Evolutionary conservation across 495 filamentous ascomycete species (phyloP).

Genomic region (Pseudoneurospora amorphoporcata): DNA sequence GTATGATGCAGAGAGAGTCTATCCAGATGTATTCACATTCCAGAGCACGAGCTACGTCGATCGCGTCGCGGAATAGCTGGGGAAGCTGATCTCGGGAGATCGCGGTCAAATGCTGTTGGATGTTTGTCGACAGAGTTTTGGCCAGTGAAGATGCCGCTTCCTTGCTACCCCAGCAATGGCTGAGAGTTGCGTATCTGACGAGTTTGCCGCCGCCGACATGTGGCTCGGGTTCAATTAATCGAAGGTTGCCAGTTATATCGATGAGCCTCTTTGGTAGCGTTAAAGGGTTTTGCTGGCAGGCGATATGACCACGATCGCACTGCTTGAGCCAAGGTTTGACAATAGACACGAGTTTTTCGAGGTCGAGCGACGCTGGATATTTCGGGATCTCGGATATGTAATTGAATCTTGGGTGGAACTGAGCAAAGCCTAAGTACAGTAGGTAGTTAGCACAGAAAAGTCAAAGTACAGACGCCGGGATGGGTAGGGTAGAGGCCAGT

Average conservation of each 20-base stretch:
- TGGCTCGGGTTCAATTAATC: neutral
- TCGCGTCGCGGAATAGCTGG: neutral
- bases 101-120: neutral
- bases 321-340: neutral
- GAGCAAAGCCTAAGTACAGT: neutral
- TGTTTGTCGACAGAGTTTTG: neutral
- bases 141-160: neutral
- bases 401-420: neutral
- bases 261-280: neutral
- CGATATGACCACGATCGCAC: neutral
- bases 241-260: neutral
- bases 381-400: neutral
- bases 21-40: neutral
- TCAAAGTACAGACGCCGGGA: neutral
- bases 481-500: neutral
- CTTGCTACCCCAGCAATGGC: slow-evolving; percentile 1
- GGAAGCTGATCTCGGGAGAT: neutral
- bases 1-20: neutral
- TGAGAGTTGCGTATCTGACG: slow-evolving; percentile 1
- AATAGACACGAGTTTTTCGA: neutral
- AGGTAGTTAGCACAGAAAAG: neutral
- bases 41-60: neutral
- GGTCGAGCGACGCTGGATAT: neutral
- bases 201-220: neutral
- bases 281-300: neutral